Evolutionary conservation across 2,329 filamentous ascomycete species (phyloP).

Genomic region (Colletotrichum limetticola): DNA sequence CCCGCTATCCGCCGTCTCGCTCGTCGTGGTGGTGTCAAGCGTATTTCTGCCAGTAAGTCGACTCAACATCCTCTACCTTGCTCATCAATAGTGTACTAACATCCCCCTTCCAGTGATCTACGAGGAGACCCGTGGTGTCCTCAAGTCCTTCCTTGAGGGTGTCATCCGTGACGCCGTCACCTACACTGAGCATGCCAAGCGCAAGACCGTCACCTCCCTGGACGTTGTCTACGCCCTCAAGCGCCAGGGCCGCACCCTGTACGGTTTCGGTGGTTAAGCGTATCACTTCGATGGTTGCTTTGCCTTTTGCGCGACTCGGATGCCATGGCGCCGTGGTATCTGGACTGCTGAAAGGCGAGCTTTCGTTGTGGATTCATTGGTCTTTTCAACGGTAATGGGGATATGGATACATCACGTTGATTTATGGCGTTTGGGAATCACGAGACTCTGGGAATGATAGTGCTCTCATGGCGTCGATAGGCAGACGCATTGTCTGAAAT

Average conservation of each 20-base stretch:
- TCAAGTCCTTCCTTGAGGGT: slow-evolving; percentile 82
- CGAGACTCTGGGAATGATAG: slow-evolving; percentile 36
- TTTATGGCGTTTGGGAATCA: slow-evolving; percentile 40
- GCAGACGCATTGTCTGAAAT: slow-evolving; percentile 37
- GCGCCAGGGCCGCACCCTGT: slow-evolving; percentile 80
- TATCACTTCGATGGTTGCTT: slow-evolving; percentile 25
- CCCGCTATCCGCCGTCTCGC: slow-evolving; percentile 98
- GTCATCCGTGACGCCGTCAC: slow-evolving; percentile 82
- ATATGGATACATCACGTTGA: slow-evolving; percentile 37
- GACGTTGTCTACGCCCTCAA: slow-evolving; percentile 76
- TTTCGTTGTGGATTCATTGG: slow-evolving; percentile 19
- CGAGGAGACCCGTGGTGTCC: slow-evolving; percentile 81
- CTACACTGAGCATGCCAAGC: slow-evolving; percentile 84
- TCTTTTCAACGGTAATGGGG: slow-evolving; percentile 33
- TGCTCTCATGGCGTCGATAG: slow-evolving; percentile 37
- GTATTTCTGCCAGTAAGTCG: slow-evolving; percentile 91
- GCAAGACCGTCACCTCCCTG: slow-evolving; percentile 80
- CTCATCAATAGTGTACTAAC: slow-evolving; percentile 31
- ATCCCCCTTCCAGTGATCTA: slow-evolving; percentile 69
- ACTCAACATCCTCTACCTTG: rapidly evolving
- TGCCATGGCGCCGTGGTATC: slow-evolving; percentile 15
- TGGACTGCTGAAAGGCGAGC: background rate
- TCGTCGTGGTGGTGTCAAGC: slow-evolving; percentile 99
- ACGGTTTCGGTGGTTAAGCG: slow-evolving; percentile 88
- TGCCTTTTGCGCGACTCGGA: background rate